phyloP scores from a whole-genome alignment of 2,329 filamentous ascomycete genomes.

The Verticillium longisporum region DNA sequence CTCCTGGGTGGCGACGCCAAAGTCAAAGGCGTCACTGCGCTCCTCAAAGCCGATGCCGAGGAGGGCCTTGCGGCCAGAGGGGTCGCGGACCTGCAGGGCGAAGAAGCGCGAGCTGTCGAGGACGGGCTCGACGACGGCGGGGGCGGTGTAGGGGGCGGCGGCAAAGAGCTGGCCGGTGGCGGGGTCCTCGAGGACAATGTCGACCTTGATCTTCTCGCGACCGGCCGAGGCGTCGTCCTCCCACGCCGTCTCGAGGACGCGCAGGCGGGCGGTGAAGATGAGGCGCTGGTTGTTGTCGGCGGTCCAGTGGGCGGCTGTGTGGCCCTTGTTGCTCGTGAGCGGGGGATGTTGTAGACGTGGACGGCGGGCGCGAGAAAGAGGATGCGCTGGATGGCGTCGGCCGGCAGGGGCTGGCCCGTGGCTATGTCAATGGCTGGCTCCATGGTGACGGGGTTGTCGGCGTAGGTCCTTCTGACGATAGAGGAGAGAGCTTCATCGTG shows the following conservation, averaged over 20 bases:
- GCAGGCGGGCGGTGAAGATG: slow-evolving; percentile 80
- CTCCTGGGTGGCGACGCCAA: slow-evolving; percentile 74
- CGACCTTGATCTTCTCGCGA: slow-evolving; percentile 56
- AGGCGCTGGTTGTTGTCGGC: slow-evolving; percentile 58
- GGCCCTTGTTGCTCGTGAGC: slow-evolving; percentile 68
- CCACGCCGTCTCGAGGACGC: slow-evolving; percentile 68
- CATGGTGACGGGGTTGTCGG: slow-evolving; percentile 34
- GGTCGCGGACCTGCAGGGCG: slow-evolving; percentile 71
- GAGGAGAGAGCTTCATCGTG: background rate
- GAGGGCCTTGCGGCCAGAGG: slow-evolving; percentile 66
- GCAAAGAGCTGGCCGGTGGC: slow-evolving; percentile 71
- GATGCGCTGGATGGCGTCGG: slow-evolving; percentile 76
- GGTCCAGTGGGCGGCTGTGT: slow-evolving; percentile 74
- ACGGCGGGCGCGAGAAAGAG: slow-evolving; percentile 70
- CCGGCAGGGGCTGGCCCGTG: slow-evolving; percentile 60
- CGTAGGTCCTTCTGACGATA: background rate
- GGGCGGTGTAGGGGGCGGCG: slow-evolving; percentile 67
- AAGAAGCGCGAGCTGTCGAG: slow-evolving; percentile 80
- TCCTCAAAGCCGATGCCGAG: slow-evolving; percentile 86
- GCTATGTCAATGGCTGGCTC: slow-evolving; percentile 58
- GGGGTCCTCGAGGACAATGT: slow-evolving; percentile 74
- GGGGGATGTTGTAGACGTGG: slow-evolving; percentile 84
- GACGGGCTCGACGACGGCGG: slow-evolving; percentile 65
- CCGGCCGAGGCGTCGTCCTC: slow-evolving; percentile 24
- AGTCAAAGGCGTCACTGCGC: slow-evolving; percentile 78